Conservation (phyloP, 306 rosid species). For the Luffa aegyptiaca region DNA sequence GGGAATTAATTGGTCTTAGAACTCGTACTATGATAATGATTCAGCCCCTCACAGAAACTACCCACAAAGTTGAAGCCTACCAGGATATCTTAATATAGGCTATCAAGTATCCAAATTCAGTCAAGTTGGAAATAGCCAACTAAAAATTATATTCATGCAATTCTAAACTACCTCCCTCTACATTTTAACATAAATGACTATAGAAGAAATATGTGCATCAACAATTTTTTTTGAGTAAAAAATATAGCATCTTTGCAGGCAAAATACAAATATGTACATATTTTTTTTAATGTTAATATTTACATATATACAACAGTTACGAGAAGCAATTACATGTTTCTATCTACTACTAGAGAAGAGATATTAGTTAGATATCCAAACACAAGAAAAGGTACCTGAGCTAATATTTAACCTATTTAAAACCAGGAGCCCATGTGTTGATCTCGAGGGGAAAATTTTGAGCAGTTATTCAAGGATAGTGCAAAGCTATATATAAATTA, state of each 20-base stretch:
- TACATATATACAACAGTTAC: not conserved
- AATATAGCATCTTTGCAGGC: not conserved
- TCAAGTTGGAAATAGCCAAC: not conserved
- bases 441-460: not conserved
- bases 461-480: not conserved
- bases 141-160: not conserved
- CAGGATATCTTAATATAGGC: conserved; percentile 1
- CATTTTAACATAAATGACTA: not conserved
- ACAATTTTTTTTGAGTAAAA: not conserved
- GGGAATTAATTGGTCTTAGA: not conserved
- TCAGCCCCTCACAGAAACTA: not conserved
- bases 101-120: not conserved
- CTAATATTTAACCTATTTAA: not conserved
- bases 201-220: not conserved
- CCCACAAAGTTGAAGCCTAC: not conserved
- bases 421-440: not conserved
- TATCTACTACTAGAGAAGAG: not conserved
- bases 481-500: not conserved
- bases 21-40: not conserved
- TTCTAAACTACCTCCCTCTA: not conserved
- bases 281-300: not conserved
- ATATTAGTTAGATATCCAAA: not conserved
- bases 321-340: not conserved
- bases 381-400: not conserved
- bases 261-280: not conserved